Percentiles rank a stretch among this genome's conserved stretches.
Conservation (phyloP, 225 moss, liverwort and hornwort species). For the Straminergon stramineum region DNA sequence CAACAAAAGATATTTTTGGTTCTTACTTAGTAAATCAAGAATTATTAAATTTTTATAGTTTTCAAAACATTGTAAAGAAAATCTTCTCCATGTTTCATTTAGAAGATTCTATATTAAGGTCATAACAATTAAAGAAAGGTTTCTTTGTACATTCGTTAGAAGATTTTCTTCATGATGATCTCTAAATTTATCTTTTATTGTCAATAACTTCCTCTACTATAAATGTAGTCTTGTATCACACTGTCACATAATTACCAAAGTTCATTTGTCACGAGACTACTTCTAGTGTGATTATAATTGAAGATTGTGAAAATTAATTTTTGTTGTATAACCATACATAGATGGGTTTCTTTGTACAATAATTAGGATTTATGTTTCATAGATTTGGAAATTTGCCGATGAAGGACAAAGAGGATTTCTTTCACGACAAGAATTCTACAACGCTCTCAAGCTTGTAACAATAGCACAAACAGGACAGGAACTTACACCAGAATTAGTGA, state of each 20-base stretch:
- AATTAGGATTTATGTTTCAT: neutral
- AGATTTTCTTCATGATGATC: no score
- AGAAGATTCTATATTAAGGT: neutral
- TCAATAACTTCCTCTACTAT: neutral
- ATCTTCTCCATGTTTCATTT: neutral
- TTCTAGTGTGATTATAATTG: neutral
- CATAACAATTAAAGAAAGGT: no score
- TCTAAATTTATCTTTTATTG: no score
- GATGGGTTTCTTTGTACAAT: neutral
- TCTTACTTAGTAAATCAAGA: neutral
- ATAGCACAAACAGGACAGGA: constrained; percentile 63
- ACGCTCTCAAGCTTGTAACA: constrained; percentile 68
- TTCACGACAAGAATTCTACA: constrained; percentile 62
- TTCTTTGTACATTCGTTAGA: rapidly evolving
- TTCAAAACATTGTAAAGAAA: neutral
- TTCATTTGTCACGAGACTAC: no score
- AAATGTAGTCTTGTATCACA: no score
- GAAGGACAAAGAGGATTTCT: constrained; percentile 55
- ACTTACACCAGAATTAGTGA: constrained; percentile 55
- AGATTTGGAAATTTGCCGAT: constrained; percentile 78
- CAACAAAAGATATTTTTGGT: no score
- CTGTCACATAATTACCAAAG: neutral
- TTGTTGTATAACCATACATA: neutral
- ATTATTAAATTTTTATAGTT: neutral
- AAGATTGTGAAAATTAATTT: neutral